A percentile compares a stretch with the other conserved stretches of the same genome.
phyloP scores from a whole-genome alignment of 768 basidiomycete species.

The Boletus fagicola region DNA sequence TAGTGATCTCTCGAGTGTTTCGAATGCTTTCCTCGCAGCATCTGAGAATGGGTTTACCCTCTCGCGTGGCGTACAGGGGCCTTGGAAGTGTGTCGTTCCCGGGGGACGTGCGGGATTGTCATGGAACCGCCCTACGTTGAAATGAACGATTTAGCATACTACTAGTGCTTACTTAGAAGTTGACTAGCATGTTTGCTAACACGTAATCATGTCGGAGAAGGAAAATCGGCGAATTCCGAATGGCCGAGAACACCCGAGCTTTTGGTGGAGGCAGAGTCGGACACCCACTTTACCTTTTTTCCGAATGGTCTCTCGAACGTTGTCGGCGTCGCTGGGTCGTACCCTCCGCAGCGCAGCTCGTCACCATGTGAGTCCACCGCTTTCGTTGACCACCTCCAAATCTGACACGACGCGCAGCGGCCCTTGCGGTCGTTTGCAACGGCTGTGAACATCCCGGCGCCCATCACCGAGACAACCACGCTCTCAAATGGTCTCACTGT shows the following conservation, averaged over 20 bases:
- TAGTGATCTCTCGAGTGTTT: not conserved
- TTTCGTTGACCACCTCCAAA: not conserved
- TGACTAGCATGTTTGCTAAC: not conserved
- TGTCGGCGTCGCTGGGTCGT: constrained; percentile 45
- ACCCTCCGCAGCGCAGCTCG: constrained; percentile 39
- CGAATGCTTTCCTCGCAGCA: constrained; percentile 41
- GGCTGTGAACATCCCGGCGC: constrained; percentile 59
- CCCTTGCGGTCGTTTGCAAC: constrained; percentile 74
- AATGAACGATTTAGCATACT: not conserved
- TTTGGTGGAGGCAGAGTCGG: constrained; percentile 9
- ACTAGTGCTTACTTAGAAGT: too few relatives aligned
- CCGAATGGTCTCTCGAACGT: constrained; percentile 46
- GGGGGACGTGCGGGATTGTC: constrained; percentile 30
- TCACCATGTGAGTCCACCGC: constrained; percentile 32
- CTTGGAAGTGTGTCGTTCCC: constrained; percentile 44
- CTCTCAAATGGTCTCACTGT: constrained; percentile 94
- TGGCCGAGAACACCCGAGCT: constrained; percentile 34
- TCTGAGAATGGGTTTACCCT: constrained; percentile 56
- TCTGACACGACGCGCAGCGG: constrained; percentile 35
- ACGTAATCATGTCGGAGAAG: constrained; percentile 23
- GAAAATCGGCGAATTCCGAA: constrained; percentile 25
- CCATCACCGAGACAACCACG: constrained; percentile 87
- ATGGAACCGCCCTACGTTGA: constrained; percentile 6
- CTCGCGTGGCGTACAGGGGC: constrained; percentile 29
- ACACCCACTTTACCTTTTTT: constrained; percentile 22